Evolutionary conservation across 352 stramenopile genomes (phyloP), one percentile per base, ranked within the genome.

Genomic region (Elongisporangium anandrum): DNA sequence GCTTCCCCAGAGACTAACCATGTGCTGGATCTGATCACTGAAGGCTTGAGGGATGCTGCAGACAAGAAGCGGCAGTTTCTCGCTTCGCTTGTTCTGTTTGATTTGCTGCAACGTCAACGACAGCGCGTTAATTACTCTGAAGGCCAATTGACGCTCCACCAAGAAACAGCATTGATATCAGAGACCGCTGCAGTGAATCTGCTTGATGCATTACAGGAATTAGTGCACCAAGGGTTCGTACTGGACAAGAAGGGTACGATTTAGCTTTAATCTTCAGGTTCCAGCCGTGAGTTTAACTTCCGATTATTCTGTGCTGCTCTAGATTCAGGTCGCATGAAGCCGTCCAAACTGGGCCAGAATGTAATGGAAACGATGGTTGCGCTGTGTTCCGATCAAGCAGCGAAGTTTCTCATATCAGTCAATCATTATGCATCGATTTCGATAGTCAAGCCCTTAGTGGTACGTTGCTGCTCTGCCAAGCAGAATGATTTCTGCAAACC

Each of bases 31-130:
- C 54, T 86, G 6, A 48, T 86, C 10, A 20, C 88, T 10, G 55
- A 68, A 41, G 72, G 69, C 64, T 52, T 85, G 20, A 34, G 68
- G 2, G 51, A 63, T 10, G 13, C 51, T 9, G 38, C 38, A 0
- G 69, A 73, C 45, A 92, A 90, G 54, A 61, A 70, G 20, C 70
- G 70, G 16, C 80, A 89, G 61, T 22, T 92, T 47, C 56, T 73
- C n/a, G 69, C 68, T 20, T 79, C 73, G 57, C 72, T 90, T 17
- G 70, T 77, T 19, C 45, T 87, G 17, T 88, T 89, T 54, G 82
- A 90, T 58, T 53, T 92, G 8, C 48, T 86, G 6, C 78, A 86
- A 54, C 63, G 60, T n/a, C 60, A 65, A 50, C 70, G 54, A 21
- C 26, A 54, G 56, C 4, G 17, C 8, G 17, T 50, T 22, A 5